Evolutionary conservation across 2,329 filamentous ascomycete genomes (phyloP), one percentile per base, ranked within the genome.

Genomic region (Akanthomyces dipterigenus): DNA sequence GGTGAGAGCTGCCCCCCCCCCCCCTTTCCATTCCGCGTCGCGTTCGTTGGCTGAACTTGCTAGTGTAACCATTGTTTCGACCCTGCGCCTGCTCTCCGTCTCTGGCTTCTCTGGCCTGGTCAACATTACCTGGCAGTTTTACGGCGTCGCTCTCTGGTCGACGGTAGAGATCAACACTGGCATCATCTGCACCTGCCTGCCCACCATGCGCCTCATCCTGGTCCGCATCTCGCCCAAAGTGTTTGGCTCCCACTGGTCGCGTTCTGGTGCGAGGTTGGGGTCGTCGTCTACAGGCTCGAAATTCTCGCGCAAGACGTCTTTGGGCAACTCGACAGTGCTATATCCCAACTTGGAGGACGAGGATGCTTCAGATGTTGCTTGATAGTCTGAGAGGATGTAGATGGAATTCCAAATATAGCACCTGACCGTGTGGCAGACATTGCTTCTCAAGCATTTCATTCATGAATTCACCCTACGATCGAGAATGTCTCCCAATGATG

Each of bases 1-100:
- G 74, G 68, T 70, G 40, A 68, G 67, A 12, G 5, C 5, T 46
- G 20, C n/a, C 43, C n/a, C n/a, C n/a, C n/a, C n/a, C n/a, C n/a
- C n/a, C n/a, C n/a, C 14, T 3, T n/a, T 42, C 7, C 20, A 5
- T 16, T 46, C n/a, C 11, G n/a, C 16, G 16, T 46, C 9, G 20
- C n/a, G 31, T n/a, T 22, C n/a, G 3, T 46, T 24, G 20, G 43
- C 43, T 46, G 20, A 46, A 46, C 43, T 24, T 5, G 3, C 11
- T 46, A 46, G 43, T 46, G 43, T 24, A 22, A 46, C 43, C 16
- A n/a, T 46, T 12, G 16, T 46, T 3, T 46, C 43, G 9, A 46
- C 22, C 11, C 4, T 46, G 43, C 43, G 43, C 20, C 43, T 46
- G 5, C n/a, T 46, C 11, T 46, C 43, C 24, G 43, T 46, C 1